These are phyloP conservation scores for Cercospora zeae-maydis DNA, from an alignment of 2,329 filamentous ascomycete species.

Conservation along the genomic window DNA sequence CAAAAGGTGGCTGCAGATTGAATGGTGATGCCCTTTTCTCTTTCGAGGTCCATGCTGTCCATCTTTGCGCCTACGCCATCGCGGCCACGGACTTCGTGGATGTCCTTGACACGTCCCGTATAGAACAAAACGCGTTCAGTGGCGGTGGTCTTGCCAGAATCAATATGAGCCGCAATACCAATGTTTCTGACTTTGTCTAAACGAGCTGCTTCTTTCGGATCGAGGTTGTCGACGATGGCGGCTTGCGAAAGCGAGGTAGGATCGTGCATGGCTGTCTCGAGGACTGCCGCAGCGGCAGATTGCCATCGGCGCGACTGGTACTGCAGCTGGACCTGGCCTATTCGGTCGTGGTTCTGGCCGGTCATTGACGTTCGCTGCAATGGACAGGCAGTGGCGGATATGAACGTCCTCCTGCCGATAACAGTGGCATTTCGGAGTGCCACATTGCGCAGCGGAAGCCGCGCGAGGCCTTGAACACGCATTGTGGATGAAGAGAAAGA, in stretches of 20 bases:
- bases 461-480: conserved; percentile 26
- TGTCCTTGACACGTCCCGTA: conserved; percentile 91
- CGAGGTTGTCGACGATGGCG: conserved; percentile 73
- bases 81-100: conserved; percentile 93
- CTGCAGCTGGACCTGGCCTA: conserved; percentile 15
- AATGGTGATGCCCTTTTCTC: conserved; percentile 98
- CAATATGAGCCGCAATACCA: conserved; percentile 97
- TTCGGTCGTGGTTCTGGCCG: conserved; percentile 32
- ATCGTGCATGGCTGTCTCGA: conserved; percentile 56
- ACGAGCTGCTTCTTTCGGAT: conserved; percentile 71
- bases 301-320: conserved; percentile 29
- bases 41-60: conserved; percentile 98
- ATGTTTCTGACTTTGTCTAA: conserved; percentile 88
- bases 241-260: conserved; percentile 58
- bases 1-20: conserved; percentile 97
- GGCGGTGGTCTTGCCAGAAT: conserved; percentile 95
- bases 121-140: conserved; percentile 98
- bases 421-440: conserved; percentile 20
- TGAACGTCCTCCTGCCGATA: conserved; percentile 25
- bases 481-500: conserved; percentile 15
- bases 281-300: conserved; percentile 33
- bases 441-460: conserved; percentile 30
- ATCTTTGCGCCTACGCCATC: conserved; percentile 97
- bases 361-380: conserved; percentile 15
- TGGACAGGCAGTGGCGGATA: conserved; percentile 22